These are phyloP conservation scores for Termitomyces sp. DNA, from an alignment of 768 basidiomycete species.

Conservation along the genomic window DNA sequence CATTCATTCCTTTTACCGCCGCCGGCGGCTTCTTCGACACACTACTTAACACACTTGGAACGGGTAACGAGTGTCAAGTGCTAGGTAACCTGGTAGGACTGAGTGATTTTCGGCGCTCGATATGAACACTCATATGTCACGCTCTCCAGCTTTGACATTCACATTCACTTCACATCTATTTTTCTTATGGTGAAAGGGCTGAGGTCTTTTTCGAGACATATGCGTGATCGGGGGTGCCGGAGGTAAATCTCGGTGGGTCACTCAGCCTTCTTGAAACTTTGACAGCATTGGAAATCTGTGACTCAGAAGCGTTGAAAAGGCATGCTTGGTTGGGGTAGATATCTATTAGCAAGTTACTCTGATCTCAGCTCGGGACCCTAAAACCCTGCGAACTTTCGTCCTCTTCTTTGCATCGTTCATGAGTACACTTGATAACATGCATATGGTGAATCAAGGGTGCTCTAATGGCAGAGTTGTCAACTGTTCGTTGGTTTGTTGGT, in stretches of 20 bases:
- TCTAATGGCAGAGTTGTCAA: background rate
- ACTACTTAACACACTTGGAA: background rate
- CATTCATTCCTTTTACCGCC: background rate
- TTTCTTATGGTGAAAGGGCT: background rate
- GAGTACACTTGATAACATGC: background rate
- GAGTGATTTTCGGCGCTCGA: no score
- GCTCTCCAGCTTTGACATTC: background rate
- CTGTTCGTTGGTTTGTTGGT: background rate
- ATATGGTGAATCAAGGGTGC: background rate
- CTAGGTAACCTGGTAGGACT: no score
- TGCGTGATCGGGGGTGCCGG: background rate
- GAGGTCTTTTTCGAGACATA: background rate
- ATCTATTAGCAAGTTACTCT: background rate
- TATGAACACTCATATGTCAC: background rate
- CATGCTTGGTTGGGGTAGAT: background rate
- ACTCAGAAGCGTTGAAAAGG: background rate
- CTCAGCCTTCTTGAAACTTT: background rate
- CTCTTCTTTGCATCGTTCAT: background rate
- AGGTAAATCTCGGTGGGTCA: background rate
- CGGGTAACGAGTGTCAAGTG: background rate
- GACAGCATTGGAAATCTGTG: background rate
- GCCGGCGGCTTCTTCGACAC: background rate
- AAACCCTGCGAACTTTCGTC: background rate
- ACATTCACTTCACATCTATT: background rate
- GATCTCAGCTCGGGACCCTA: background rate